Evolutionary conservation across 495 filamentous ascomycete genomes (phyloP).

Genomic region (Parmelia sp.): DNA sequence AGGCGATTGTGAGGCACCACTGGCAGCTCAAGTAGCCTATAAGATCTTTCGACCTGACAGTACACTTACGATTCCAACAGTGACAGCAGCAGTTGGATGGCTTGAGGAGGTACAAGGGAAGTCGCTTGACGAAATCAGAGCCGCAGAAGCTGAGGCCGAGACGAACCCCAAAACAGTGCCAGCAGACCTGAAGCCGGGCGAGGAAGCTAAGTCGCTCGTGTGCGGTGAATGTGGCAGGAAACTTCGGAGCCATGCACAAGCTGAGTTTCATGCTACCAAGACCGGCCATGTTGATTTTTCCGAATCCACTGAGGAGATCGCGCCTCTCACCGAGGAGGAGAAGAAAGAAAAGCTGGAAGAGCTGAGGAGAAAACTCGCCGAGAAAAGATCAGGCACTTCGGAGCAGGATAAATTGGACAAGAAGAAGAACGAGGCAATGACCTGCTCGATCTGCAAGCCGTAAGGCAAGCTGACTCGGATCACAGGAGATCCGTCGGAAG

Average conservation of each 20-base stretch:
- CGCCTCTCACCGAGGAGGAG: constrained; percentile 86
- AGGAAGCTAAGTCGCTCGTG: constrained; percentile 56
- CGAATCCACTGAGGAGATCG: constrained; percentile 86
- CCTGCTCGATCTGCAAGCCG: background rate
- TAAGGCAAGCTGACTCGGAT: background rate
- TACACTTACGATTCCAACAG: constrained; percentile 39
- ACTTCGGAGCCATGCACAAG: constrained; percentile 71
- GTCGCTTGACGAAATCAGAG: constrained; percentile 67
- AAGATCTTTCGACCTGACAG: background rate
- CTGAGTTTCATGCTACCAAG: constrained; percentile 85
- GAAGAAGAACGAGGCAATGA: constrained; percentile 77
- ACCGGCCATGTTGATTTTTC: constrained; percentile 87
- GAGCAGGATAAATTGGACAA: constrained; percentile 73
- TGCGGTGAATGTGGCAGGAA: constrained; percentile 94
- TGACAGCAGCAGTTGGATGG: constrained; percentile 89
- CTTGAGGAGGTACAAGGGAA: constrained; percentile 84
- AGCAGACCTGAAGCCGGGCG: constrained; percentile 54
- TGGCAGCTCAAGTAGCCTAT: background rate
- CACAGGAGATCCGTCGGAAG: constrained; percentile 78
- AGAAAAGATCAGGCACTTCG: constrained; percentile 63
- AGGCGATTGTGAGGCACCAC: constrained; percentile 56
- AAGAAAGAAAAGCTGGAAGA: constrained; percentile 73
- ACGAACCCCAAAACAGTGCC: constrained; percentile 43
- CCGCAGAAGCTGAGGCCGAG: constrained; percentile 47
- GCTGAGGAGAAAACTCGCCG: constrained; percentile 63